phyloP scores from a whole-genome alignment of 2,329 filamentous ascomycete genomes.

The Fusarium tjaetaba region DNA sequence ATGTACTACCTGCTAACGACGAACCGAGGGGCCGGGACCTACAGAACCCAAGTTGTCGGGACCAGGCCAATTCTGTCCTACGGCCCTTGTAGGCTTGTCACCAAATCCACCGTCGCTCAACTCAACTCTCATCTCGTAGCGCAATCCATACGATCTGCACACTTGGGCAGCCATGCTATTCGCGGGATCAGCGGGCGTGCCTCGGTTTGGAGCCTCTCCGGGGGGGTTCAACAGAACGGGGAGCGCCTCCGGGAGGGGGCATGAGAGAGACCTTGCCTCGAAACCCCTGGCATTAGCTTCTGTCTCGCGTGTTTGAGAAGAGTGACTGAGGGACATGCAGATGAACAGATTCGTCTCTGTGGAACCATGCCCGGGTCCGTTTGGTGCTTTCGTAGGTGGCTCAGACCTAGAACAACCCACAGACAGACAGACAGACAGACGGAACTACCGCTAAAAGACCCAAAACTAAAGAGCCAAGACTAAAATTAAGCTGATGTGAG shows the following conservation, averaged over 20 bases:
- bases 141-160: background rate
- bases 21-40: slow-evolving; percentile 7
- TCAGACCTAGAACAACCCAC: background rate
- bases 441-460: background rate
- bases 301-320: background rate
- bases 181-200: slow-evolving; percentile 3
- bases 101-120: slow-evolving; percentile 17
- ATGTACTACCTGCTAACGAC: background rate
- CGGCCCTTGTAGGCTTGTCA: slow-evolving; percentile 9
- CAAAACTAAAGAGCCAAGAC: background rate
- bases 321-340: background rate
- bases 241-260: background rate
- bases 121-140: background rate
- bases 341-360: background rate
- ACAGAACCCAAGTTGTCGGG: slow-evolving; percentile 22
- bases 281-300: slow-evolving; percentile 8
- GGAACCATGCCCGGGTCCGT: background rate
- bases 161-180: slow-evolving; percentile 22
- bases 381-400: background rate
- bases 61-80: background rate
- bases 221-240: slow-evolving; percentile 5
- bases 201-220: slow-evolving; percentile 14
- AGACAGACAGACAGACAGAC: background rate
- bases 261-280: background rate
- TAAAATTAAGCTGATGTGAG: background rate